Evolutionary conservation across 1,284 basidiomycete genomes (phyloP).

Genomic region (Cutaneotrichosporon arboriforme): DNA sequence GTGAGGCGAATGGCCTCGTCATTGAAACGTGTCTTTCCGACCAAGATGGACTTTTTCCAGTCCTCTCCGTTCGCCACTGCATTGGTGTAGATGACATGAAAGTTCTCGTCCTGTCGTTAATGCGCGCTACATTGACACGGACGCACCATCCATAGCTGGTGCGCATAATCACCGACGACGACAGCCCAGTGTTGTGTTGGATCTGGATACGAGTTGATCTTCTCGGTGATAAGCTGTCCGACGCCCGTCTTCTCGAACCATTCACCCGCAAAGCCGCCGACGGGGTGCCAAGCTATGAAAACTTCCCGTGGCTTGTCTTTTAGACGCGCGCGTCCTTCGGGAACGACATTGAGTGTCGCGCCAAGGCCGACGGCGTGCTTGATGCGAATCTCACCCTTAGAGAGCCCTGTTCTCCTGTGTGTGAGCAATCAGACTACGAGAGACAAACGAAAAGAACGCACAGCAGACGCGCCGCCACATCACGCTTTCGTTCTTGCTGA

Average conservation of each 20-base stretch:
- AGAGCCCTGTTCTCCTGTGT: conserved; percentile 7
- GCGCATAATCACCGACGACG: conserved; percentile 15
- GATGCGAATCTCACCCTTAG: conserved; percentile 6
- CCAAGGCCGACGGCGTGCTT: conserved; percentile 13
- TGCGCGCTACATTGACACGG: neutral
- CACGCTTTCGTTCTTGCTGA: conserved; percentile 13
- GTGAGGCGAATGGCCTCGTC: conserved; percentile 16
- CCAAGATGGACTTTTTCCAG: conserved; percentile 9
- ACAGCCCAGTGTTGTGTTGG: conserved; percentile 21
- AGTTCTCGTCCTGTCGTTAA: conserved; percentile 19
- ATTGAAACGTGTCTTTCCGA: conserved; percentile 16
- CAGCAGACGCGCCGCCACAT: conserved; percentile 10
- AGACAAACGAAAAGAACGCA: neutral
- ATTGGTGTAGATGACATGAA: conserved; percentile 20
- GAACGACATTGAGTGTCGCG: conserved; percentile 12
- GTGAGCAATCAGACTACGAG: neutral
- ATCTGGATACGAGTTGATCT: conserved; percentile 19
- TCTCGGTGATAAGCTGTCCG: conserved; percentile 16
- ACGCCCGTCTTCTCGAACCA: conserved; percentile 16
- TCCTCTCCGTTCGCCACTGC: conserved; percentile 8
- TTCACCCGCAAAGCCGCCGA: conserved; percentile 14
- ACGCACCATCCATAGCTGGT: conserved; percentile 23
- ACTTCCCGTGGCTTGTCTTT: conserved; percentile 4
- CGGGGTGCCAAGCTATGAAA: conserved; percentile 17
- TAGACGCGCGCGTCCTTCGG: neutral